Base-by-base conservation (phyloP, 768 basidiomycete genomes). In the Leucocoprinus birnbaumii region DNA sequence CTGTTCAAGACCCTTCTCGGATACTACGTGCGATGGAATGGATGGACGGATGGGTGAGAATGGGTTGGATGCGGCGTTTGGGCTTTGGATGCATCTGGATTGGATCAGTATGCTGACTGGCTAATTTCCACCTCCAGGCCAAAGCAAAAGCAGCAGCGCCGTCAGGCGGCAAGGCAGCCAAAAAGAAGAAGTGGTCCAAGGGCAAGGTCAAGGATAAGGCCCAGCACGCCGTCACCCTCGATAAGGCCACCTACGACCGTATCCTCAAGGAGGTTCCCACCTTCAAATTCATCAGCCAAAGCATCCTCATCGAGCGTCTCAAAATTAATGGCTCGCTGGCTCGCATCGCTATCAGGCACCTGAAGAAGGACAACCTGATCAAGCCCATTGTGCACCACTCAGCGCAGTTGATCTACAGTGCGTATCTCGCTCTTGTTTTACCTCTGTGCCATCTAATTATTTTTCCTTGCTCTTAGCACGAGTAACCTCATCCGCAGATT, bases 161-260 rank as follows among this genome's bases (percentile, higher is more conserved):
- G 67, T 74, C 91, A 62, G 87, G 89, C 62, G 88, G 90, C 70
- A 94, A 94, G 73, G 76, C 89, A 68, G 92, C 91, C 60, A 98
- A 98, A 85, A 98, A 98, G 85, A 98, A 98, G 92, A 98, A 98
- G 85, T 98, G 95, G 95, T 97, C 93, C 65, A 98, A 98, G 84
- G 97, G 97, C 72, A 98, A 98, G 80, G 97, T 99, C 74, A 99
- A 99, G 89, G 97, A 99, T 80, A 99, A 98, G 87, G 93, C 96
- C 67, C 87, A 91, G 69, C 95, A 98, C 84, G 83, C 92, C 65
- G 94, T 98, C 73, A 79, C 86, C 63, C 86, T 96, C 67, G 96
- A 98, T 82, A 96, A 98, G 81, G 62, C 86, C 53, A 90, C 88
- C 64, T 96, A 74, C 75, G 92, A 94, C 78, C 90, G 91, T 67